phyloP scores from a whole-genome alignment of 352 stramenopile species.

The Blastocystis hominis region DNA sequence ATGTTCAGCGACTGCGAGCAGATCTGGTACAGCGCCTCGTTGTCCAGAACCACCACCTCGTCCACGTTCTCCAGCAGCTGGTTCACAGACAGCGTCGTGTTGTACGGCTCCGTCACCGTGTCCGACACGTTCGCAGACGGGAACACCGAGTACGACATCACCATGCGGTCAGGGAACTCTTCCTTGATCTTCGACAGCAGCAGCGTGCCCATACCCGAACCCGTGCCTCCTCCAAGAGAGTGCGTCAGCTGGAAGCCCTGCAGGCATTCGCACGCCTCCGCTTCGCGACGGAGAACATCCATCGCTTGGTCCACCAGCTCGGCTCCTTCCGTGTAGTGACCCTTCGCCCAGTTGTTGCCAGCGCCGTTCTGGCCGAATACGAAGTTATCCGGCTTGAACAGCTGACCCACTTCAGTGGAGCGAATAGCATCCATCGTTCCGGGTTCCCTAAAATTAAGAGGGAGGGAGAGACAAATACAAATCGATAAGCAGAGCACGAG shows the following conservation, averaged over 20 bases:
- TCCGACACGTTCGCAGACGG: constrained; percentile 90
- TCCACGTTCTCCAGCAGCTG: constrained; percentile 97
- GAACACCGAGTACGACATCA: constrained; percentile 97
- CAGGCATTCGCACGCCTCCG: constrained; percentile 91
- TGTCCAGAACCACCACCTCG: too few relatives aligned
- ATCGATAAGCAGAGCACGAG: too few relatives aligned
- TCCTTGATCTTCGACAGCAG: constrained; percentile 95
- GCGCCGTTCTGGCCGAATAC: constrained; percentile 93
- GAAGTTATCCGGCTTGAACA: constrained; percentile 98
- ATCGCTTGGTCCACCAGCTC: constrained; percentile 95
- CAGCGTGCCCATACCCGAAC: constrained; percentile 94
- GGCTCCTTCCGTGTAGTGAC: constrained; percentile 95
- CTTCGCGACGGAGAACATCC: constrained; percentile 93
- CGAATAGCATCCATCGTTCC: constrained; percentile 97
- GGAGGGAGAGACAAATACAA: constrained; percentile 59
- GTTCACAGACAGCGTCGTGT: constrained; percentile 94
- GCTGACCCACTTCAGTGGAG: constrained; percentile 82
- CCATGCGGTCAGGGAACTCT: constrained; percentile 96
- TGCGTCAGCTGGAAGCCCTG: constrained; percentile 98
- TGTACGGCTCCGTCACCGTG: constrained; percentile 98
- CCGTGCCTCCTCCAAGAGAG: constrained; percentile 95
- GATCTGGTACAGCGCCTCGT: too few relatives aligned
- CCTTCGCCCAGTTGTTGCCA: constrained; percentile 97
- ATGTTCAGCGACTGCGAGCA: too few relatives aligned
- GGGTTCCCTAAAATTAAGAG: constrained; percentile 71